Evolutionary conservation across 495 filamentous ascomycete genomes (phyloP).

Genomic region (Penicillium cosmopolitanum): DNA sequence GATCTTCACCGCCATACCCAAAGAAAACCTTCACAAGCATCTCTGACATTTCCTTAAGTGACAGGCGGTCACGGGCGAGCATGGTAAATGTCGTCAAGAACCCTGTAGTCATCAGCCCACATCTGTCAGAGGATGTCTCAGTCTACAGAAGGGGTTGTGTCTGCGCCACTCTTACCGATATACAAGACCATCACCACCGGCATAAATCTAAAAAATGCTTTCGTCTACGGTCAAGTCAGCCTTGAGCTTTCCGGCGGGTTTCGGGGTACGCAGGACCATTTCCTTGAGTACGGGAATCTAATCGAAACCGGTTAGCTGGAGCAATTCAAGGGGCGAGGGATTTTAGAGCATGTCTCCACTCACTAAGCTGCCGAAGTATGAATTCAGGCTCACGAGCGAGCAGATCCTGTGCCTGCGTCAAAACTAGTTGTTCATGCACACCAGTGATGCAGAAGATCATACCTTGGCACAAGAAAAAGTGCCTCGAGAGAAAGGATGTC

Average conservation of each 20-base stretch:
- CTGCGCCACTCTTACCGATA: slow-evolving; percentile 51
- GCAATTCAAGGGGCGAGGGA: background rate
- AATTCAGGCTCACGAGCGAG: slow-evolving; percentile 84
- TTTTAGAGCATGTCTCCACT: slow-evolving; percentile 24
- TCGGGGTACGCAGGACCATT: slow-evolving; percentile 57
- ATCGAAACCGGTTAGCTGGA: slow-evolving; percentile 31
- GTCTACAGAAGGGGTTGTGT: slow-evolving; percentile 10
- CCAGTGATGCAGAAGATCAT: slow-evolving; percentile 21
- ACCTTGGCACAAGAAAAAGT: slow-evolving; percentile 84
- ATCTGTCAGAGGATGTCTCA: slow-evolving; percentile 17
- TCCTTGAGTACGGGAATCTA: slow-evolving; percentile 85
- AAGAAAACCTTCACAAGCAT: slow-evolving; percentile 83
- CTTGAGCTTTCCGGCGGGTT: slow-evolving; percentile 24
- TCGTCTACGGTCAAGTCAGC: slow-evolving; percentile 59
- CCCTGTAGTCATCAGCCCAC: slow-evolving; percentile 53
- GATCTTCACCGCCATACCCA: slow-evolving; percentile 55
- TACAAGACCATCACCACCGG: slow-evolving; percentile 86
- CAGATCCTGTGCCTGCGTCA: slow-evolving; percentile 61
- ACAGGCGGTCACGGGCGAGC: slow-evolving; percentile 76
- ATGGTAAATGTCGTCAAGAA: slow-evolving; percentile 93
- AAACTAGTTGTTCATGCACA: slow-evolving; percentile 13
- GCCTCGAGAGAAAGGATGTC: slow-evolving; percentile 89
- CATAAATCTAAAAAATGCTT: slow-evolving; percentile 90
- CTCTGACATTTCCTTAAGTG: slow-evolving; percentile 78
- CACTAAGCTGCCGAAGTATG: slow-evolving; percentile 84